phyloP scores from a whole-genome alignment of 257 asterid species.

The Oldenlandia corymbosa region DNA sequence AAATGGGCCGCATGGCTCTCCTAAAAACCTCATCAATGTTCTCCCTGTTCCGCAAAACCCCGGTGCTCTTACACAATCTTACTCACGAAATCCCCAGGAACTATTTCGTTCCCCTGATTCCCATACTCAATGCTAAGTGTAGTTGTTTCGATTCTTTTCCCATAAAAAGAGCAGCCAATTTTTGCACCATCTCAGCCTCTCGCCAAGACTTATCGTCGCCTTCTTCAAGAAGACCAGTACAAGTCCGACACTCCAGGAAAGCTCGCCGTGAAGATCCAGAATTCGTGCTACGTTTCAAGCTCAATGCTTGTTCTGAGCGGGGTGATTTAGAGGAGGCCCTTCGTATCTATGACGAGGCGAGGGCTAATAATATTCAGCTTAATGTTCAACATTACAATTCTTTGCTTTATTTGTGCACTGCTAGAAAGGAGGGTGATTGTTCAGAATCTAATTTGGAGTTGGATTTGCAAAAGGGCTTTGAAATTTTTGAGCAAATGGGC shows the following conservation, averaged over 20 bases:
- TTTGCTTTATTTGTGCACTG: constrained; percentile 69
- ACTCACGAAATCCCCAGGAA: background rate
- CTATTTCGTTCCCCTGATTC: background rate
- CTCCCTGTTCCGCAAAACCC: constrained; percentile 13
- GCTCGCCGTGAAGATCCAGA: constrained; percentile 52
- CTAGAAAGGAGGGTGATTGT: constrained; percentile 23
- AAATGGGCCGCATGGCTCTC: constrained; percentile 5
- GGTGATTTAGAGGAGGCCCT: constrained; percentile 63
- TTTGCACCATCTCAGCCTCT: constrained; percentile 42
- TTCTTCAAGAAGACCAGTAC: background rate
- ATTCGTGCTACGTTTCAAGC: constrained; percentile 44
- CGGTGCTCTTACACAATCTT: background rate
- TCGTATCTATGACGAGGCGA: constrained; percentile 74
- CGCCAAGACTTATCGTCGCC: constrained; percentile 18
- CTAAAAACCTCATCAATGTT: constrained; percentile 3
- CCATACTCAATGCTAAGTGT: background rate
- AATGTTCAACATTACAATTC: constrained; percentile 63
- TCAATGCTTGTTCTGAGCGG: constrained; percentile 52
- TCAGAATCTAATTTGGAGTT: constrained; percentile 12
- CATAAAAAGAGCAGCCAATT: constrained; percentile 30
- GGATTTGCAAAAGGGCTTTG: constrained; percentile 63
- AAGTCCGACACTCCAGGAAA: constrained; percentile 26
- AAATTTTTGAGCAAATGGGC: constrained; percentile 69
- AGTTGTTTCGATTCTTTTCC: background rate
- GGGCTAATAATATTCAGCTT: constrained; percentile 37